phyloP scores from a whole-genome alignment of 1,284 basidiomycete species.

The Takashimella koratensis region DNA sequence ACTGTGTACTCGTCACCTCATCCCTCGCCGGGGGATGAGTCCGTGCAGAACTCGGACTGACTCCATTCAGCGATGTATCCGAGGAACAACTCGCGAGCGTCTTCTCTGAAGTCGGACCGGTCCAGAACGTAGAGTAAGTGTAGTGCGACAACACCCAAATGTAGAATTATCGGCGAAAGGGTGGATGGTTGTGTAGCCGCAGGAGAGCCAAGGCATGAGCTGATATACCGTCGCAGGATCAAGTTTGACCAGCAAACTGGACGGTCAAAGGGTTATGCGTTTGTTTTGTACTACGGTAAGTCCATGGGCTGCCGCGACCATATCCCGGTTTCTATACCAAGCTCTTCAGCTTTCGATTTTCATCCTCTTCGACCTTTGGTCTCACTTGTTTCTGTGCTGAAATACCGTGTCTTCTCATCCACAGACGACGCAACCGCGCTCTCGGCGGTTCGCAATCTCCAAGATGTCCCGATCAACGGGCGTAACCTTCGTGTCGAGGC shows the following conservation, averaged over 20 bases:
- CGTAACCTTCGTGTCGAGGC: conserved; percentile 80
- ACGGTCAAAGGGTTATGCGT: conserved; percentile 94
- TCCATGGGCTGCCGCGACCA: no score
- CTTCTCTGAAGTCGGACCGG: conserved; percentile 52
- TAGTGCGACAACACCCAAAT: no score
- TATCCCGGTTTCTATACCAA: no score
- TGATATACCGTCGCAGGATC: no score
- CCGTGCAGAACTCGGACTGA: no score
- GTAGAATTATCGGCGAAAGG: no score
- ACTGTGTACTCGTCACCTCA: background rate
- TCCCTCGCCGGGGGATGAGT: no score
- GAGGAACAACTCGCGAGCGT: conserved; percentile 49
- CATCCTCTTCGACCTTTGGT: conserved; percentile 7
- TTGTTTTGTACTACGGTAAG: conserved; percentile 93
- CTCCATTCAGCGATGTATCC: conserved; percentile 42
- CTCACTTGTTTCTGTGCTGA: background rate
- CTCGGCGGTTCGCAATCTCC: conserved; percentile 80
- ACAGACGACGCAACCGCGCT: conserved; percentile 86
- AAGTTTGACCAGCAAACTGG: conserved; percentile 95
- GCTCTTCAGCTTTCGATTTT: background rate
- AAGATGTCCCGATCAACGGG: conserved; percentile 75
- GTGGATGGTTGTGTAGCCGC: no score
- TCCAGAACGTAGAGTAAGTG: conserved; percentile 50
- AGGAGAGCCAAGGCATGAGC: no score
- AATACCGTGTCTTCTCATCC: no score